Evolutionary conservation across 2,329 filamentous ascomycete species (phyloP).

Genomic region (Blastomyces silverae): DNA sequence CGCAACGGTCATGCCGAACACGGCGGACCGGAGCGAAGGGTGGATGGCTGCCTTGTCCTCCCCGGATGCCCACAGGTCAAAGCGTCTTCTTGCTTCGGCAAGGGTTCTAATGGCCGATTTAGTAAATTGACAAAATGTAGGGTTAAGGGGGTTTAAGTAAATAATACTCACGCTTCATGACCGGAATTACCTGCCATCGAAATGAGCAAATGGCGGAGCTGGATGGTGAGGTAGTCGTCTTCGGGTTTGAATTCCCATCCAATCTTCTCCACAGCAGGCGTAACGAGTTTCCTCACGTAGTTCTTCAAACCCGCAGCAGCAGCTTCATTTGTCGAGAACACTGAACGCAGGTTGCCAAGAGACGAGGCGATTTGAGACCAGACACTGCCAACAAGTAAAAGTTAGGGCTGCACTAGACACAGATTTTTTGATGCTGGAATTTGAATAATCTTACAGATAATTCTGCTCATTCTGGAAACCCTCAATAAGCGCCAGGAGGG

Average conservation of each 20-base stretch:
- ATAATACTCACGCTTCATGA: slow-evolving; percentile 60
- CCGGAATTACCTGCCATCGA: slow-evolving; percentile 66
- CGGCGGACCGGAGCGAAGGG: slow-evolving; percentile 69
- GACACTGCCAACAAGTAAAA: slow-evolving; percentile 46
- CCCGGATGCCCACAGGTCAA: slow-evolving; percentile 67
- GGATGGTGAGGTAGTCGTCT: slow-evolving; percentile 74
- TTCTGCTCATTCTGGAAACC: slow-evolving; percentile 76
- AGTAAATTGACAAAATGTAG: background rate
- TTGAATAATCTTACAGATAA: slow-evolving; percentile 52
- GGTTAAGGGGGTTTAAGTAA: background rate
- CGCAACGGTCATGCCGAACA: slow-evolving; percentile 73
- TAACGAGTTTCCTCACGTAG: slow-evolving; percentile 71
- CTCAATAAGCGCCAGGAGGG: slow-evolving; percentile 74
- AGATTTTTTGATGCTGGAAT: background rate
- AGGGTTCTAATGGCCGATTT: slow-evolving; percentile 48
- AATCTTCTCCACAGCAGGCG: slow-evolving; percentile 66
- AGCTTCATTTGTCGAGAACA: slow-evolving; percentile 70
- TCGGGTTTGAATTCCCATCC: slow-evolving; percentile 75
- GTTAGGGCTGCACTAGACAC: background rate
- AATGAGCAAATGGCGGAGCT: slow-evolving; percentile 77
- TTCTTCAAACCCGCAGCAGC: slow-evolving; percentile 67
- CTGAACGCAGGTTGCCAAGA: slow-evolving; percentile 68
- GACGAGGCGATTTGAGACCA: slow-evolving; percentile 80
- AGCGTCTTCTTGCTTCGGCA: slow-evolving; percentile 68
- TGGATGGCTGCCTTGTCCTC: slow-evolving; percentile 63